A percentile compares a stretch with the other conserved stretches of the same genome.
Evolutionary conservation across 2,329 filamentous ascomycete genomes (phyloP).

Genomic region (Chaetomiaceae sp.): DNA sequence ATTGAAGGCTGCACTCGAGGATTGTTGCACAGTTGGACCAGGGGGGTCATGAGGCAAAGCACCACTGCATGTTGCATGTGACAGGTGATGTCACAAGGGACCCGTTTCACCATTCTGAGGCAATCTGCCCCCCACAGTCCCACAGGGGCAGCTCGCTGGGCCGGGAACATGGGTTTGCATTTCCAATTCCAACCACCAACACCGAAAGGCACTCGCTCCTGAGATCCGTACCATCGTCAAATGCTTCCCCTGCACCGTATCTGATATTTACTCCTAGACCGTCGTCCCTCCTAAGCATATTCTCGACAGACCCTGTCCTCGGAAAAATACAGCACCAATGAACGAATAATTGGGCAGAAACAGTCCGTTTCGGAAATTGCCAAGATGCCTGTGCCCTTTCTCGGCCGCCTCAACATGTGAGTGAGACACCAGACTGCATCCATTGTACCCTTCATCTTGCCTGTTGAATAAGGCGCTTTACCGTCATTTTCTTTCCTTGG

Average conservation of each 20-base stretch:
- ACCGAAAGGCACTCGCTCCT: too few species aligned
- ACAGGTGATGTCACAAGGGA: constrained; percentile 18
- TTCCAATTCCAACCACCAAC: background rate
- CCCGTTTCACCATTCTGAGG: background rate
- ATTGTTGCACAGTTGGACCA: too few species aligned
- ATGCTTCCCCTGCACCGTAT: too few species aligned
- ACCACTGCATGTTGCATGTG: constrained; percentile 10
- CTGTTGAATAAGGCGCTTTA: too few species aligned
- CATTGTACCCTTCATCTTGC: too few species aligned
- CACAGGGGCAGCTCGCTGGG: background rate
- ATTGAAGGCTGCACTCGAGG: too few species aligned
- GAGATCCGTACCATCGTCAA: background rate
- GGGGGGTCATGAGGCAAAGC: constrained; percentile 3
- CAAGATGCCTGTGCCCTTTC: constrained; percentile 48
- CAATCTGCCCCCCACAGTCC: background rate
- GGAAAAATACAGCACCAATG: constrained; percentile 11
- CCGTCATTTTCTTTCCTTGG: too few species aligned
- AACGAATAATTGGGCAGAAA: constrained; percentile 14
- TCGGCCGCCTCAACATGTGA: constrained; percentile 49
- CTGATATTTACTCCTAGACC: too few species aligned
- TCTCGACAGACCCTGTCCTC: background rate
- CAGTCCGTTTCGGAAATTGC: constrained; percentile 3
- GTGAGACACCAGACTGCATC: constrained; percentile 26
- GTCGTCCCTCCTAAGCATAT: too few species aligned
- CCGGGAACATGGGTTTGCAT: background rate